phyloP scores from a whole-genome alignment of 306 rosid genomes.

The Bauhinia variegata region DNA sequence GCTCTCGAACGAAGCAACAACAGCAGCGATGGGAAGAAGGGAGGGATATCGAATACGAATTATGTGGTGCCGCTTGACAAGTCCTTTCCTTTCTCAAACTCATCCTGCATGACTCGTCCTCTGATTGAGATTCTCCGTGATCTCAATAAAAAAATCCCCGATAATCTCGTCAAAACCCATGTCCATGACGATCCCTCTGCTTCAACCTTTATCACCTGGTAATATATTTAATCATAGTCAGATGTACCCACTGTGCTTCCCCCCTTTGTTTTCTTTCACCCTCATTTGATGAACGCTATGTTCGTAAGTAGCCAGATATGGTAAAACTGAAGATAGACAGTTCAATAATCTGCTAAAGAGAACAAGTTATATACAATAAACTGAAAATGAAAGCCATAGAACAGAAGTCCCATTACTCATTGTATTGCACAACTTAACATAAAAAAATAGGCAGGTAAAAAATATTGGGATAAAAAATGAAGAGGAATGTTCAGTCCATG shows the following conservation, averaged over 20 bases:
- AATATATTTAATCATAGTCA: background rate
- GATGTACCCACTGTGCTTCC: background rate
- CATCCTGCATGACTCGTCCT: constrained; percentile 85
- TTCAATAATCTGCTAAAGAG: too few relatives aligned
- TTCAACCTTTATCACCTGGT: constrained; percentile 81
- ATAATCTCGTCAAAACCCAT: constrained; percentile 59
- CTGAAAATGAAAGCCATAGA: background rate
- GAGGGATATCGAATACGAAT: constrained; percentile 67
- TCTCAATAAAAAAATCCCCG: constrained; percentile 88
- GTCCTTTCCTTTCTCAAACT: constrained; percentile 63
- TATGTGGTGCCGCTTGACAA: constrained; percentile 90
- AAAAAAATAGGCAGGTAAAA: background rate
- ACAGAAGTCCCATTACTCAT: background rate
- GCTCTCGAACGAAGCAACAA: constrained; percentile 47
- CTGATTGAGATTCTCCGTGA: constrained; percentile 86
- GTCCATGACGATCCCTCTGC: constrained; percentile 40
- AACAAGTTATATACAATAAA: background rate
- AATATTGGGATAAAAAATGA: background rate
- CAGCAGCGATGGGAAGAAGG: constrained; percentile 47
- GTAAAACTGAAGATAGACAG: too few relatives aligned
- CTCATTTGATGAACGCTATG: background rate
- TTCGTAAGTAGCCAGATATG: background rate
- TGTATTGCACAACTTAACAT: background rate
- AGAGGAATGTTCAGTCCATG: background rate
- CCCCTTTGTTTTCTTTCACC: too few relatives aligned